These are phyloP conservation scores for Orbilia javanica DNA, from an alignment of 2,329 filamentous ascomycete genomes.

Conservation along the genomic window DNA sequence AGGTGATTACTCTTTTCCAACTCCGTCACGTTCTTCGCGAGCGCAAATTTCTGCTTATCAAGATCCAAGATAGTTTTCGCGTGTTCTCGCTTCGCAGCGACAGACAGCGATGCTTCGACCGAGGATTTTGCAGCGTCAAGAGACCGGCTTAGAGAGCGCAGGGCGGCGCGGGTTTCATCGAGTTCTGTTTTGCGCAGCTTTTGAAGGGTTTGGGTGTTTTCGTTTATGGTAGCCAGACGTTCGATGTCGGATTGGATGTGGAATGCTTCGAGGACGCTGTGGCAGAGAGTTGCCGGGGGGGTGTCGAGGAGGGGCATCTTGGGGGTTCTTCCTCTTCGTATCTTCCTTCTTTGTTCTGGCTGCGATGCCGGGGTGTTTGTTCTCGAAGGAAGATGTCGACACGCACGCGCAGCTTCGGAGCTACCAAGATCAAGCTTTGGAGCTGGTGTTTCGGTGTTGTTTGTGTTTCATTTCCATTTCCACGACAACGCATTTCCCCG, in stretches of 20 bases:
- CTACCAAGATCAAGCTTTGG: not conserved
- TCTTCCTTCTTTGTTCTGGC: not conserved
- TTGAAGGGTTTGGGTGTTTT: slow-evolving; percentile 84
- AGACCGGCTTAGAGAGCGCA: slow-evolving; percentile 58
- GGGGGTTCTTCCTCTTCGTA: slow-evolving; percentile 64
- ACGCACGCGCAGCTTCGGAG: not conserved
- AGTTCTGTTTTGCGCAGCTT: slow-evolving; percentile 76
- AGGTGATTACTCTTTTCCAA: slow-evolving; percentile 80
- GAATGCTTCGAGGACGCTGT: slow-evolving; percentile 70
- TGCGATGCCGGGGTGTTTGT: not conserved
- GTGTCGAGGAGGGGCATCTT: slow-evolving; percentile 52
- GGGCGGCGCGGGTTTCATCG: slow-evolving; percentile 58
- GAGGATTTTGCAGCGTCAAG: slow-evolving; percentile 61
- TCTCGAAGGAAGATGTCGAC: not conserved
- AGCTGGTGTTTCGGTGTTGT: slow-evolving; percentile 46
- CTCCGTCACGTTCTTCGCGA: slow-evolving; percentile 81
- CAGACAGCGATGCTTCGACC: slow-evolving; percentile 53
- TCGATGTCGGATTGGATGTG: slow-evolving; percentile 90
- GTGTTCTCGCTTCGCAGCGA: slow-evolving; percentile 59
- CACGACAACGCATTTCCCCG: slow-evolving; percentile 45
- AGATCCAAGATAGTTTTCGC: slow-evolving; percentile 85
- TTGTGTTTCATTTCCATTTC: slow-evolving; percentile 56
- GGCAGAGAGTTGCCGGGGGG: slow-evolving; percentile 44
- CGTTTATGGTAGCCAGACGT: slow-evolving; percentile 83
- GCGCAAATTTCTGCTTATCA: slow-evolving; percentile 90